phyloP scores from a whole-genome alignment of 176 grass and related monocot species.

The Dendrocalamus sinicus region DNA sequence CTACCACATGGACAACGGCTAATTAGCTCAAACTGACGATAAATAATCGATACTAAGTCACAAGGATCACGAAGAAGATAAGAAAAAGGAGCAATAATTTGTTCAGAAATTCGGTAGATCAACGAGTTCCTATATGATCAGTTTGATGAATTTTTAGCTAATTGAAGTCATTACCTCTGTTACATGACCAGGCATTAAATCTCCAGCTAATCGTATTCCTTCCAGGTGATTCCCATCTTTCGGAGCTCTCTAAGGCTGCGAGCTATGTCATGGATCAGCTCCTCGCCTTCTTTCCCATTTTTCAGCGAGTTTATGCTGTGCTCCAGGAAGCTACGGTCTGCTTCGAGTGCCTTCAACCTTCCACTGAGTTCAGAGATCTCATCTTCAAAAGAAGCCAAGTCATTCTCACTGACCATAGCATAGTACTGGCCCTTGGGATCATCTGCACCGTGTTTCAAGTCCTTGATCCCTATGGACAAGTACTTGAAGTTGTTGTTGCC shows the following conservation, averaged over 20 bases:
- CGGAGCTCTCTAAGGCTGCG: slow-evolving; percentile 62
- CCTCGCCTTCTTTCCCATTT: slow-evolving; percentile 53
- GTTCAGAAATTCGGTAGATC: background rate
- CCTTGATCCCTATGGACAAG: background rate
- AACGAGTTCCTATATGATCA: background rate
- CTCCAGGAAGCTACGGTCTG: slow-evolving; percentile 76
- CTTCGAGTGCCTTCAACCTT: slow-evolving; percentile 71
- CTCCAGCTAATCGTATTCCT: slow-evolving; percentile 51
- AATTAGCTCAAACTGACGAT: background rate
- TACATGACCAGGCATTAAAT: background rate
- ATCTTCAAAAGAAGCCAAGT: slow-evolving; percentile 49
- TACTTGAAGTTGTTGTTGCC: background rate
- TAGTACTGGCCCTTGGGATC: slow-evolving; percentile 41
- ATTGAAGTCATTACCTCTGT: slow-evolving; percentile 29
- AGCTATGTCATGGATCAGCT: slow-evolving; percentile 72
- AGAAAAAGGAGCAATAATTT: background rate
- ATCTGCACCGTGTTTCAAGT: background rate
- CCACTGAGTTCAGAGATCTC: slow-evolving; percentile 60
- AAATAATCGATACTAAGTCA: background rate
- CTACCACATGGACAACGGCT: slow-evolving; percentile 10
- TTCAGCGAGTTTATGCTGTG: slow-evolving; percentile 79
- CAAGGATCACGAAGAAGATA: background rate
- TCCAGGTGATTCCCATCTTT: slow-evolving; percentile 48
- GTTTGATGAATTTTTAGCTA: background rate
- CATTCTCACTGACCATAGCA: slow-evolving; percentile 38